Conservation (phyloP, 805 yeast genomes). For the Priceomyces medius region DNA sequence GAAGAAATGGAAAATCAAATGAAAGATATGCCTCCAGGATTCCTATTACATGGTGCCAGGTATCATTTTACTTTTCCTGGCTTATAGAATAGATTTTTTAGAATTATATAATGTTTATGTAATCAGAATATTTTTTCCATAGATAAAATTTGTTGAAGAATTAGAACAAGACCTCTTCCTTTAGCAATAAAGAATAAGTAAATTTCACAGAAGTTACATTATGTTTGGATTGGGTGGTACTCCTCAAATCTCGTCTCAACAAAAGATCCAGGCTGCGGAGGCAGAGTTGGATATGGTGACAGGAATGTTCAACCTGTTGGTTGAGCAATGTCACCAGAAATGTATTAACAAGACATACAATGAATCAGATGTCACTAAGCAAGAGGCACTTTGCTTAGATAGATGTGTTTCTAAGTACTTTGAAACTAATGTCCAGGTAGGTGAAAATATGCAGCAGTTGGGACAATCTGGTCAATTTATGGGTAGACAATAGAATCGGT, state of each 20-base stretch:
- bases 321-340: constrained; percentile 83
- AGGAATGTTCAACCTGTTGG: constrained; percentile 93
- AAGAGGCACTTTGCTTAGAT: constrained; percentile 84
- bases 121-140: background rate
- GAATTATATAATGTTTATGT: constrained; percentile 7
- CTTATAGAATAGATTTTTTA: constrained; percentile 16
- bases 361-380: constrained; percentile 74
- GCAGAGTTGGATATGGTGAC: constrained; percentile 96
- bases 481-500: constrained; percentile 34
- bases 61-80: constrained; percentile 38
- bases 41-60: constrained; percentile 36
- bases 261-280: constrained; percentile 87
- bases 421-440: constrained; percentile 91
- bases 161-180: too few relatives aligned
- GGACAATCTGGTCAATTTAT: constrained; percentile 48
- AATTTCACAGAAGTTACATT: constrained; percentile 5
- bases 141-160: background rate
- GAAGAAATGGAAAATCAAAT: constrained; percentile 22
- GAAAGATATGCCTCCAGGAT: constrained; percentile 16
- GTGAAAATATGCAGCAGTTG: constrained; percentile 62
- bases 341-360: constrained; percentile 68
- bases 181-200: too few relatives aligned
- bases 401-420: constrained; percentile 95
- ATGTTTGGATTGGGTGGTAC: constrained; percentile 82
- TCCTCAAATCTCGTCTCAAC: constrained; percentile 72